Evolutionary conservation across 805 yeast genomes (phyloP).

Genomic region (Starmerella scarabaei): DNA sequence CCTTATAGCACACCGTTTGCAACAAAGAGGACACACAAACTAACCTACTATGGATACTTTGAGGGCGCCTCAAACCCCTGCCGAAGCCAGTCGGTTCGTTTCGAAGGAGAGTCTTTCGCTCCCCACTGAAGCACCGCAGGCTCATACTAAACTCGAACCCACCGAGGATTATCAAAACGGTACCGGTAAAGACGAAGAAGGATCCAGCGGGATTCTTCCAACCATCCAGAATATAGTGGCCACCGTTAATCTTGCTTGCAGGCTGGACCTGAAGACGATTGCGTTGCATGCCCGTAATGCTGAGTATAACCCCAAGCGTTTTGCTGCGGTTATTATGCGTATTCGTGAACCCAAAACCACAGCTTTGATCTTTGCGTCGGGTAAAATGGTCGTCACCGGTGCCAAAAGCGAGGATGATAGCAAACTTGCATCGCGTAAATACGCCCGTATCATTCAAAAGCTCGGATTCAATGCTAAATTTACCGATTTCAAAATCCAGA

Average conservation of each 20-base stretch:
- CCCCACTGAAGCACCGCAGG: constrained; percentile 28
- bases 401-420: constrained; percentile 98
- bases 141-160: constrained; percentile 15
- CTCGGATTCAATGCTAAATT: constrained; percentile 96
- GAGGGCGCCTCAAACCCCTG: constrained; percentile 65
- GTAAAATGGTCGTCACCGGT: constrained; percentile 99
- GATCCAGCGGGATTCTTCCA: constrained; percentile 92
- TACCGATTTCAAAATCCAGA: constrained; percentile 95
- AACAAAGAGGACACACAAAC: too few species aligned
- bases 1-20: too few species aligned
- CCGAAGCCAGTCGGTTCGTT: constrained; percentile 60
- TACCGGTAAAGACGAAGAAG: constrained; percentile 34
- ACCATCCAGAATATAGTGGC: constrained; percentile 88
- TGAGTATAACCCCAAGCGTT: constrained; percentile 90
- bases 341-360: constrained; percentile 98
- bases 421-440: constrained; percentile 93
- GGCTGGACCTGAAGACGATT: constrained; percentile 89
- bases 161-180: constrained; percentile 15
- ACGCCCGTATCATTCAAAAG: constrained; percentile 95
- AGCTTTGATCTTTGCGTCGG: constrained; percentile 93
- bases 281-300: constrained; percentile 98
- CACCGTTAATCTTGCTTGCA: constrained; percentile 90
- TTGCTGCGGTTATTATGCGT: constrained; percentile 99
- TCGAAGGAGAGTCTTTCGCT: constrained; percentile 51
- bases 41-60: constrained; percentile 47